These are phyloP conservation scores for Salmacisia buchloeana DNA, from an alignment of 1,284 basidiomycete genomes.

Conservation along the genomic window DNA sequence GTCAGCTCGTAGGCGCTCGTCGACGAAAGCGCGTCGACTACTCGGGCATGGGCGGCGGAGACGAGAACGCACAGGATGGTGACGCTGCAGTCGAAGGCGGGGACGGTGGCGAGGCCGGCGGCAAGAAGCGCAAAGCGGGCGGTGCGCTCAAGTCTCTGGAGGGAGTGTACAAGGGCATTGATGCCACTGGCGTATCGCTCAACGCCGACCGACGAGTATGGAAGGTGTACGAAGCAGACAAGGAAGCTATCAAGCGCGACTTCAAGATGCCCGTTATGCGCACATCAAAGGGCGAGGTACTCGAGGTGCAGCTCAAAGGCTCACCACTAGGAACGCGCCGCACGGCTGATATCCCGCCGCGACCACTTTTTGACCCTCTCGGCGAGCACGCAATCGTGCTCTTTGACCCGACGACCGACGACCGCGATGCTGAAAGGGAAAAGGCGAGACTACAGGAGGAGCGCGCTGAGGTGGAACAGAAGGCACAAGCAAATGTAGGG, in stretches of 20 bases:
- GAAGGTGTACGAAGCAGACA: conserved; percentile 36
- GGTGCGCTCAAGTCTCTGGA: conserved; percentile 30
- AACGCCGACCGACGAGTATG: conserved; percentile 43
- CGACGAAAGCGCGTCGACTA: conserved; percentile 47
- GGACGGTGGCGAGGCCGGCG: conserved; percentile 21
- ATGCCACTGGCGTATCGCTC: conserved; percentile 42
- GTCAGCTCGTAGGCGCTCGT: conserved; percentile 14
- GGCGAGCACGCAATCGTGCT: conserved; percentile 94
- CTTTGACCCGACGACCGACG: conserved; percentile 93
- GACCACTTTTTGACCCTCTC: conserved; percentile 94
- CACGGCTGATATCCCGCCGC: conserved; percentile 73
- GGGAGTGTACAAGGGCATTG: conserved; percentile 46
- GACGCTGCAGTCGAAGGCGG: conserved; percentile 8
- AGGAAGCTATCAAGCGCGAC: conserved; percentile 45
- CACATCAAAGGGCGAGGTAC: conserved; percentile 64
- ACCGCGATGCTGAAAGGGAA: conserved; percentile 37
- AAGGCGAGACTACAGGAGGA: conserved; percentile 25
- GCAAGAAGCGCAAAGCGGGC: conserved; percentile 14
- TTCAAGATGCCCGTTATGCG: conserved; percentile 88
- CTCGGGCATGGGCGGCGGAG: conserved; percentile 35
- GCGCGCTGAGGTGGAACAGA: conserved; percentile 16
- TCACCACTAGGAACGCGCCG: conserved; percentile 80
- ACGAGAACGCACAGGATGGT: conserved; percentile 21
- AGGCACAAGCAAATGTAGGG: conserved; percentile 46
- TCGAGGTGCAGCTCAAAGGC: conserved; percentile 65